These are phyloP conservation scores for Pulicaria dysenterica DNA, from an alignment of 129 eudicot genomes.

Conservation along the genomic window DNA sequence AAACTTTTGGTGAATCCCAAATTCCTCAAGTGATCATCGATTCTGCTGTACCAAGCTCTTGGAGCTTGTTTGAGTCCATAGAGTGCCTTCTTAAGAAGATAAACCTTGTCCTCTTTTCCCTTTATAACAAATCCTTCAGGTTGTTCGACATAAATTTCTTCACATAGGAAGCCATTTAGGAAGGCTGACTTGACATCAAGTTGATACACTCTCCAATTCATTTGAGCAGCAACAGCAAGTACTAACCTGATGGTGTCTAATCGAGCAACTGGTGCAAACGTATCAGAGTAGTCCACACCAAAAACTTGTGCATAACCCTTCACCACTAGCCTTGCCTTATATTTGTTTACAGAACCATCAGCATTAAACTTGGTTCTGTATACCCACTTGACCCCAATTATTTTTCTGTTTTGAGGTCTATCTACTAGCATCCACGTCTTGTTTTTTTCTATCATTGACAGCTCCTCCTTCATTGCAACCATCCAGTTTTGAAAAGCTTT, in stretches of 20 bases:
- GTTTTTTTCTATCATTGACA: constrained; percentile 18
- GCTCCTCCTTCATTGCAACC: constrained; percentile 22
- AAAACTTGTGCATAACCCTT: constrained; percentile 36
- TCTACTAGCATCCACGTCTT: constrained; percentile 31
- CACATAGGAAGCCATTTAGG: constrained; percentile 30
- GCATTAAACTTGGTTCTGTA: neutral
- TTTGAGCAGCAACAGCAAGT: constrained; percentile 22
- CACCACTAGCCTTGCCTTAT: constrained; percentile 36
- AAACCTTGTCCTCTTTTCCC: constrained; percentile 33
- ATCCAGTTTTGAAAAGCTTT: constrained; percentile 8
- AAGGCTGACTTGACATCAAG: constrained; percentile 19
- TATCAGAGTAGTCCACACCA: constrained; percentile 18
- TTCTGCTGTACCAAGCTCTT: constrained; percentile 5
- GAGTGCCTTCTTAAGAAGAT: constrained; percentile 26
- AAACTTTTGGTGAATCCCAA: neutral
- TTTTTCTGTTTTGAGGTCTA: neutral
- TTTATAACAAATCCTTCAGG: constrained; percentile 19
- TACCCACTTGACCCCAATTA: too few relatives aligned
- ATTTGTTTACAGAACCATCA: constrained; percentile 7
- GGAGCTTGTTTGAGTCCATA: constrained; percentile 39
- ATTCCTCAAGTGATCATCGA: neutral
- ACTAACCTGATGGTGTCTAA: constrained; percentile 24
- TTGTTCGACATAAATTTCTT: constrained; percentile 36
- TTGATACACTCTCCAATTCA: constrained; percentile 19
- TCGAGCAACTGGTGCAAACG: constrained; percentile 31